Percentiles rank a stretch among this genome's conserved stretches.
Evolutionary conservation across 1,284 basidiomycete species (phyloP).

Genomic region (Spongiforma sp.): DNA sequence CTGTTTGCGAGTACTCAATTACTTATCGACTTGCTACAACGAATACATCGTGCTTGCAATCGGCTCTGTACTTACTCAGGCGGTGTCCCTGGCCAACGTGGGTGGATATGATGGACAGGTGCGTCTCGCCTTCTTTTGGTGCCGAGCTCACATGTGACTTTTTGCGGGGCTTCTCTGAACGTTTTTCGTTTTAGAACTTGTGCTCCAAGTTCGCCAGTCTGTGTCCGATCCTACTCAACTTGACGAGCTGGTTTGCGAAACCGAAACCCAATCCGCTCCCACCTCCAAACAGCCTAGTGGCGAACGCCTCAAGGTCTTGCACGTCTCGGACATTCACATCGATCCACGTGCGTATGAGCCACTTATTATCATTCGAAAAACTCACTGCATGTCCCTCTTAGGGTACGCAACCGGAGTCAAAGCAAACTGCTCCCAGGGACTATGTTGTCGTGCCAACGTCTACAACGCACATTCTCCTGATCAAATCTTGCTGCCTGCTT

Average conservation of each 20-base stretch:
- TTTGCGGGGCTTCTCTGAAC: no score
- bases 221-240: conserved; percentile 61
- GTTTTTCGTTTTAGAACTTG: no score
- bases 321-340: conserved; percentile 80
- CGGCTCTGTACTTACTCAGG: conserved; percentile 69
- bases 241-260: conserved; percentile 63
- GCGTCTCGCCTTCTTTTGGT: conserved; percentile 8
- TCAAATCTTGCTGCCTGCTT: conserved; percentile 59
- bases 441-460: conserved; percentile 71
- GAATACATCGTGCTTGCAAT: conserved; percentile 50
- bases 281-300: conserved; percentile 60
- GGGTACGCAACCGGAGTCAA: conserved; percentile 77
- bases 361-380: conserved; percentile 4
- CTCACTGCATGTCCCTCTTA: conserved; percentile 25
- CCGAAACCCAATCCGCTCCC: conserved; percentile 74
- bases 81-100: conserved; percentile 68
- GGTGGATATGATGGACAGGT: conserved; percentile 75
- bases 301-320: conserved; percentile 72
- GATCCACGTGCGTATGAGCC: conserved; percentile 57
- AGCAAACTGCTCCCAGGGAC: conserved; percentile 73
- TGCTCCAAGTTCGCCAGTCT: conserved; percentile 57
- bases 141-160: conserved; percentile 56
- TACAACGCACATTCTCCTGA: conserved; percentile 59
- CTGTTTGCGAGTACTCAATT: conserved; percentile 64
- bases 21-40: conserved; percentile 57